A percentile compares a stretch with the other conserved stretches of the same genome.
Conservation (phyloP, 163 green algal genomes). For the Scenedesmus sp. region DNA sequence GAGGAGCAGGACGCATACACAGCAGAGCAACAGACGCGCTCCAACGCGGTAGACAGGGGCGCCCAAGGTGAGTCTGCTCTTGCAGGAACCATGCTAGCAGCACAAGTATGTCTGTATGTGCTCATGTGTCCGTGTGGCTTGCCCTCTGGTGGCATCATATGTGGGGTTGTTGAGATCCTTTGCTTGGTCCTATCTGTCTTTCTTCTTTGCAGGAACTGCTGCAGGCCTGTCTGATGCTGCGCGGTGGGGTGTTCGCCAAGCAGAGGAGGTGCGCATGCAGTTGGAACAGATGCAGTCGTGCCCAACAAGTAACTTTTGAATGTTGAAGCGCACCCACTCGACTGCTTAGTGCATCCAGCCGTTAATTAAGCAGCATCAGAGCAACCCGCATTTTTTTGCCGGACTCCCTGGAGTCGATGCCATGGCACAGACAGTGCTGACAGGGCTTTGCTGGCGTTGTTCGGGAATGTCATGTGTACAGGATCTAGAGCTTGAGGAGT, state of each 20-base stretch:
- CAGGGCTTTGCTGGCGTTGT: not conserved
- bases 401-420: not conserved
- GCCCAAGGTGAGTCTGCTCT: not conserved
- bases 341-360: not conserved
- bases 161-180: not conserved
- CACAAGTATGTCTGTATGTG: not conserved
- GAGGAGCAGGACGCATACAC: not conserved
- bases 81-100: not conserved
- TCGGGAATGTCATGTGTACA: conserved; percentile 1
- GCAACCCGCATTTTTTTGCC: not conserved
- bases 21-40: not conserved
- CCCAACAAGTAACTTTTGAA: too few species aligned
- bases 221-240: not conserved
- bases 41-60: not conserved
- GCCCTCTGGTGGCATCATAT: not conserved
- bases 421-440: not conserved
- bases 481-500: conserved; percentile 75
- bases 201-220: not conserved
- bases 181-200: not conserved
- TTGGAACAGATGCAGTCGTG: not conserved
- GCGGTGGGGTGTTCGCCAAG: conserved; percentile 16
- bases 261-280: conserved; percentile 1
- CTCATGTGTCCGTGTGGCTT: not conserved
- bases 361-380: not conserved
- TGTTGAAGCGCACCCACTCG: too few species aligned